These are phyloP conservation scores for Euphorbia celastroides DNA, from an alignment of 441 rosid genomes.

Conservation along the genomic window DNA sequence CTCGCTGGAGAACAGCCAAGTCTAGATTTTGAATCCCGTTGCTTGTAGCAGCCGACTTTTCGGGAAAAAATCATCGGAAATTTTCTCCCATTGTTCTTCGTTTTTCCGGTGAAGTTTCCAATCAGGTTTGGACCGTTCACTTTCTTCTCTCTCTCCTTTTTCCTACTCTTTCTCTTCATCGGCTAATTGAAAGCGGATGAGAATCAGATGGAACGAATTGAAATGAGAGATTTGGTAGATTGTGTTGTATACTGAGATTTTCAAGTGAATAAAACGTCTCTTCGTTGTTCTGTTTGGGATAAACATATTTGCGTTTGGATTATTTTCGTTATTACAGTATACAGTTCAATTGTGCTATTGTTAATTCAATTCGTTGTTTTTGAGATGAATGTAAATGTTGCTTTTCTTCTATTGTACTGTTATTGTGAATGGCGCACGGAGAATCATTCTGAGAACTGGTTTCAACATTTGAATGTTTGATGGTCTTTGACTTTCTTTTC, in stretches of 20 bases:
- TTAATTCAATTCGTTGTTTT: not conserved
- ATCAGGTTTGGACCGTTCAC: conserved; percentile 23
- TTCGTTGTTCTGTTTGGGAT: not conserved
- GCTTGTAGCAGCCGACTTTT: conserved; percentile 5
- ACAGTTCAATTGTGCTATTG: not conserved
- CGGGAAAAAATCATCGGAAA: not conserved
- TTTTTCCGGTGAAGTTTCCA: conserved; percentile 30
- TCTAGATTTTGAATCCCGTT: conserved; percentile 13
- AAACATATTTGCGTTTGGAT: not conserved
- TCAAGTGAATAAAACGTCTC: not conserved
- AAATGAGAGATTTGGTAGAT: not conserved
- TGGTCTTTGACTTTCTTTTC: not conserved
- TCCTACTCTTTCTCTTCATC: not conserved
- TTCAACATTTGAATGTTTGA: not conserved
- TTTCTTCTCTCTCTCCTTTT: not conserved
- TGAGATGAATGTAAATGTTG: not conserved
- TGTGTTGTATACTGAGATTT: not conserved
- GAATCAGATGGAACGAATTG: not conserved
- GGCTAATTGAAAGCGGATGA: not conserved
- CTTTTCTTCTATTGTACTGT: not conserved
- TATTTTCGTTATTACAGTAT: not conserved
- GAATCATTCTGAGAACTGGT: not conserved
- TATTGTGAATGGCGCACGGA: not conserved
- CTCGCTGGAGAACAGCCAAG: not conserved
- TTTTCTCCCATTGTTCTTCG: conserved; percentile 23